Evolutionary conservation across 768 basidiomycete genomes (phyloP), one percentile per base, ranked within the genome.

Genomic region (Pulveroboletus sp.): DNA sequence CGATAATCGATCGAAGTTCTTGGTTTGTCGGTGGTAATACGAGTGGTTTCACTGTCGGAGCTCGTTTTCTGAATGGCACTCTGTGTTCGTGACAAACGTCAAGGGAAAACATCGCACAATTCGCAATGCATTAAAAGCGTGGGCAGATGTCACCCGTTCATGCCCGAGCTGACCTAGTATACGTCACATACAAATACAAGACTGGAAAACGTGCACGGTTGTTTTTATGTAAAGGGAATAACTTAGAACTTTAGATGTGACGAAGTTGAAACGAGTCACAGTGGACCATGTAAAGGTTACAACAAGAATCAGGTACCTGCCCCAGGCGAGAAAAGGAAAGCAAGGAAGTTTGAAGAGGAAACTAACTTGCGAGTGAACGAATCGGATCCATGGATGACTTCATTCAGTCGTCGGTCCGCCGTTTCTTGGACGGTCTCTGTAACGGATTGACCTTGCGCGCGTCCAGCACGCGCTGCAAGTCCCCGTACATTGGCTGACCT

Each of bases 401-500:
- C 11, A 14, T 2, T 35, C 45, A 57, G 1, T 67, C 67, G 19
- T 66, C 67, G 49, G 53, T 50, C 26, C 67, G 57, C 17, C 67
- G 63, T 46, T 67, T 67, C 67, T 69, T 68, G 17, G 45, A 43
- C 19, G 58, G 58, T 37, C 60, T 54, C 38, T 47, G 44, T 38
- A 49, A 22, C 26, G 55, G 51, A 43, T 55, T 58, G 6, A 58
- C 62, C 57, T 61, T 67, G 47, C 57, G 56, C 32, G 67, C 58
- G 11, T 67, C 65, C 54, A 67, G 37, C 46, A 58, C 50, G 12
- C 50, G 45, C 45, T 58, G 60, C n/a, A 62, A 26, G 26, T 64
- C 64, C 10, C 64, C 64, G 53, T 66, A 62, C 62, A 64, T 65
- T 5, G 62, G 64, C 16, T 64, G 57, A 19, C 62, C 62, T 26